Percentiles rank a stretch among this genome's conserved stretches.
phyloP scores from a whole-genome alignment of 2,329 filamentous ascomycete species.

The Penicillium expansum region DNA sequence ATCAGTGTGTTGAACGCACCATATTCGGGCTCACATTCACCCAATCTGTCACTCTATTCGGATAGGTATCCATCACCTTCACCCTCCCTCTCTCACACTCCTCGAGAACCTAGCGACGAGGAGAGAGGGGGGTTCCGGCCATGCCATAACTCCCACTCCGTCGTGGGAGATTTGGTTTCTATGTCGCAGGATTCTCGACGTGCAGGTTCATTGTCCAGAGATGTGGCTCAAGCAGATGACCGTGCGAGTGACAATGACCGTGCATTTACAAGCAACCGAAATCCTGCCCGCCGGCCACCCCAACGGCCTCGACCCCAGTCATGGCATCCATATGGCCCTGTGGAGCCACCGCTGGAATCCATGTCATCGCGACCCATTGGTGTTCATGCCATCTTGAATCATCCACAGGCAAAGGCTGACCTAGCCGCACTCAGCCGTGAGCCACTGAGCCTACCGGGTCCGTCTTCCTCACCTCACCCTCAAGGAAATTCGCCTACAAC shows the following conservation, averaged over 20 bases:
- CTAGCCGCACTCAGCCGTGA: slow-evolving; percentile 22
- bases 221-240: slow-evolving; percentile 24
- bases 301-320: slow-evolving; percentile 32
- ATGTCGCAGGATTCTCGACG: slow-evolving; percentile 40
- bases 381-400: slow-evolving; percentile 44
- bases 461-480: slow-evolving; percentile 25
- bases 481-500: slow-evolving; percentile 31
- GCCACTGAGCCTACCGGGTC: slow-evolving; percentile 20
- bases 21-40: slow-evolving; percentile 33
- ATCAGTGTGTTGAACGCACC: slow-evolving; percentile 37
- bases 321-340: slow-evolving; percentile 38
- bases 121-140: slow-evolving; percentile 41
- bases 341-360: slow-evolving; percentile 35
- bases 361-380: slow-evolving; percentile 36
- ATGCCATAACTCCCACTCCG: slow-evolving; percentile 35
- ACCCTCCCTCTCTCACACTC: slow-evolving; percentile 40
- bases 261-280: slow-evolving; percentile 11
- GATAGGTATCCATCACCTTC: slow-evolving; percentile 25
- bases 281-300: slow-evolving; percentile 25
- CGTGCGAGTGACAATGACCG: slow-evolving; percentile 26
- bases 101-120: slow-evolving; percentile 33
- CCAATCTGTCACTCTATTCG: slow-evolving; percentile 32
- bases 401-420: slow-evolving; percentile 28
- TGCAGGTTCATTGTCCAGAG: slow-evolving; percentile 30
- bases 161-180: slow-evolving; percentile 34